Conservation (phyloP, 345 rosid genomes). For the Alliaria petiolata region DNA sequence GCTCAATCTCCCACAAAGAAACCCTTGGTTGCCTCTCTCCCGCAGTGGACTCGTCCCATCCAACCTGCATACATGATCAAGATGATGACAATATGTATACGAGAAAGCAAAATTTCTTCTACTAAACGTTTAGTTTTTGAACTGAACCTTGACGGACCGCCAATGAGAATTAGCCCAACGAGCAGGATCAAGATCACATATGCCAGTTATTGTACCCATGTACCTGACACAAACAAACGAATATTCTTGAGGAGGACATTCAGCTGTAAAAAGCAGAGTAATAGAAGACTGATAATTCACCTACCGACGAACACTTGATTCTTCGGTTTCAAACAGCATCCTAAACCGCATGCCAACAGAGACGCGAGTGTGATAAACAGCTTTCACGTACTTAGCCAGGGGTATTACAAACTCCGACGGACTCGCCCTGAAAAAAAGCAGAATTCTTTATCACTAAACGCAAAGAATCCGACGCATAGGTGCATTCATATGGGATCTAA, state of each 20-base stretch:
- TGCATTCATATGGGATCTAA: background rate
- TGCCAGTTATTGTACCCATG: conserved; percentile 96
- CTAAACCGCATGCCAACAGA: conserved; percentile 96
- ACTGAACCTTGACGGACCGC: conserved; percentile 78
- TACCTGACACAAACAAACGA: conserved; percentile 47
- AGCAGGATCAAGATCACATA: conserved; percentile 66
- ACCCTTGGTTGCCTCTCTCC: conserved; percentile 99
- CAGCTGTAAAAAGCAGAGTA: conserved; percentile 1
- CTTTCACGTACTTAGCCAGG: conserved; percentile 67
- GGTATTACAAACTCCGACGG: conserved; percentile 92
- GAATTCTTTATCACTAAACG: background rate
- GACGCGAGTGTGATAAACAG: conserved; percentile 80
- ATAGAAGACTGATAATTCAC: conserved; percentile 15
- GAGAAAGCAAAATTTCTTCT: background rate
- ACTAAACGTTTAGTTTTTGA: background rate
- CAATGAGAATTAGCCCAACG: conserved; percentile 84
- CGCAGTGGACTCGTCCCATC: conserved; percentile 99
- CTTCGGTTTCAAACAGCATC: conserved; percentile 94
- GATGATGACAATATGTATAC: background rate
- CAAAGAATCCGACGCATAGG: background rate
- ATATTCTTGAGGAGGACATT: background rate
- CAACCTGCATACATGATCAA: conserved; percentile 62
- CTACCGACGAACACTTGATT: conserved; percentile 90
- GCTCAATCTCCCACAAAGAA: conserved; percentile 98
- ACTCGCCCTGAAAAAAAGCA: conserved; percentile 56